Conservation (phyloP, 495 filamentous ascomycete species). For the Podospora tetraspora region DNA sequence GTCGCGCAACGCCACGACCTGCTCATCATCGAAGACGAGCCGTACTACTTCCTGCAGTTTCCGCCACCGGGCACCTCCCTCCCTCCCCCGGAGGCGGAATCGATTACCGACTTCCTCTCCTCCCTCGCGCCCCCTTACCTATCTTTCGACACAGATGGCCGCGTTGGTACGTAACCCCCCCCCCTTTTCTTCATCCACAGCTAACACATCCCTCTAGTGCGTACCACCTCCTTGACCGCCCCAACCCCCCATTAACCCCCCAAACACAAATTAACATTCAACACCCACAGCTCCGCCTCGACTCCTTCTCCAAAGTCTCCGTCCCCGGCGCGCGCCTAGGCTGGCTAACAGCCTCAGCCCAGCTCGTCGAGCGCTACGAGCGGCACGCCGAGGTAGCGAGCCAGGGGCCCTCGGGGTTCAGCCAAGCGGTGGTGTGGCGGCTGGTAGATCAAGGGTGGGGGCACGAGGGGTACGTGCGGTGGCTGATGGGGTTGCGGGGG, state of each 20-base stretch:
- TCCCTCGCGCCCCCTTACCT: slow-evolving; percentile 57
- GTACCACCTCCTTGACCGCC: too few relatives aligned
- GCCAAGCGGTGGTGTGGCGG: slow-evolving; percentile 79
- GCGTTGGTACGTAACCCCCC: too few relatives aligned
- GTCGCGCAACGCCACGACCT: slow-evolving; percentile 78
- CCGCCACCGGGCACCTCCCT: slow-evolving; percentile 33
- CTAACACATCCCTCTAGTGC: too few relatives aligned
- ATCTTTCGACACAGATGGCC: slow-evolving; percentile 60
- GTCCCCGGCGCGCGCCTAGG: slow-evolving; percentile 71
- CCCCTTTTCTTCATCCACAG: too few relatives aligned
- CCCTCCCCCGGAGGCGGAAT: neutral
- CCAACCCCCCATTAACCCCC: too few relatives aligned
- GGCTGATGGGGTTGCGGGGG: slow-evolving; percentile 79
- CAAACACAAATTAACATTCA: too few relatives aligned
- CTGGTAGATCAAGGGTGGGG: slow-evolving; percentile 93
- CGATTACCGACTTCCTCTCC: slow-evolving; percentile 43
- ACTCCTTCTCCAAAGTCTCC: slow-evolving; percentile 79
- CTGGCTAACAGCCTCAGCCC: slow-evolving; percentile 76
- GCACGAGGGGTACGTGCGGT: slow-evolving; percentile 83
- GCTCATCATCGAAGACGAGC: slow-evolving; percentile 89
- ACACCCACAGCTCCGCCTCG: slow-evolving; percentile 68
- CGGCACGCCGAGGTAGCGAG: slow-evolving; percentile 71
- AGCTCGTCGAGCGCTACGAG: slow-evolving; percentile 73
- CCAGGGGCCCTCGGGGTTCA: slow-evolving; percentile 78
- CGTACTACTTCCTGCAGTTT: slow-evolving; percentile 98